phyloP scores from a whole-genome alignment of 768 basidiomycete species.

The Rhizopogon roseolus region DNA sequence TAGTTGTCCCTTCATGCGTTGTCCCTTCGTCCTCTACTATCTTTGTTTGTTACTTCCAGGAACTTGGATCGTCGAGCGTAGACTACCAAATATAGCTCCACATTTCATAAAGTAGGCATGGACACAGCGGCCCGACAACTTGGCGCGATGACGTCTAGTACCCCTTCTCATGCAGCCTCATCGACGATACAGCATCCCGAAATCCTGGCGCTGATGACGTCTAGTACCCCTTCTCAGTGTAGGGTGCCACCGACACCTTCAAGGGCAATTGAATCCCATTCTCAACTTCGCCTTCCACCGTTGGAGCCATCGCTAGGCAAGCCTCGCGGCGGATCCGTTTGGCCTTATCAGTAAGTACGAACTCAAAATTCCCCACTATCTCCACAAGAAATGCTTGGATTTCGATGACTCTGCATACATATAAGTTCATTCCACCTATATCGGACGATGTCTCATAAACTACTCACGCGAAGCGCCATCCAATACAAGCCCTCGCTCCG shows the following conservation, averaged over 20 bases:
- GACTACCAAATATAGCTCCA: background rate
- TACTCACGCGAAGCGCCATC: conserved; percentile 29
- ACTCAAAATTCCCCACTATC: conserved; percentile 49
- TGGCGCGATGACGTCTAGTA: background rate
- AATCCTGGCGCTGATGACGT: background rate
- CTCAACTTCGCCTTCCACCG: conserved; percentile 25
- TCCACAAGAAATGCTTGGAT: conserved; percentile 58
- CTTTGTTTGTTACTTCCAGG: background rate
- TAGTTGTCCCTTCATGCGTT: too few relatives aligned
- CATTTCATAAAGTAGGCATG: background rate
- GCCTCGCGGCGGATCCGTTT: conserved; percentile 24
- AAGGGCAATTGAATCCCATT: conserved; percentile 30
- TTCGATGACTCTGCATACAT: conserved; percentile 36
- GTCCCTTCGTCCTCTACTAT: background rate
- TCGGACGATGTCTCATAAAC: background rate
- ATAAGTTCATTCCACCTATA: background rate
- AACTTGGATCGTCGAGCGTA: background rate
- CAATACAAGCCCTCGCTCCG: conserved; percentile 21
- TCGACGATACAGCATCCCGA: too few relatives aligned
- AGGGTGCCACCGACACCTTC: conserved; percentile 14
- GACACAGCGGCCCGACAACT: background rate
- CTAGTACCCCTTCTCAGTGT: background rate
- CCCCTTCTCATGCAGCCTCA: conserved; percentile 3
- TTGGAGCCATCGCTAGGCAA: conserved; percentile 30
- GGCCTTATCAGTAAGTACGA: conserved; percentile 28